Evolutionary conservation across 805 yeast species (phyloP).

Genomic region (Starmera quercuum): DNA sequence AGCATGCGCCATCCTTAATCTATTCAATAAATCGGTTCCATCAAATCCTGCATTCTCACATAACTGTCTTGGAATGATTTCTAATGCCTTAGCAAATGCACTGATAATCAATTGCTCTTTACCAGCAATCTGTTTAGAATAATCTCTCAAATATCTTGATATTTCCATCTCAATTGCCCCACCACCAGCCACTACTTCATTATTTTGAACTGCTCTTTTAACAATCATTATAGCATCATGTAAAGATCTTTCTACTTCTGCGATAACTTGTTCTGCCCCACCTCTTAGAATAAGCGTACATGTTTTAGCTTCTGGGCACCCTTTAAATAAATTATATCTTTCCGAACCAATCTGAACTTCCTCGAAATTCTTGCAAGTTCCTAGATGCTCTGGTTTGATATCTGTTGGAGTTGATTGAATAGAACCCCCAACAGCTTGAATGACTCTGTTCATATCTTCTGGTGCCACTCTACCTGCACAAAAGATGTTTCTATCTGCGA

Average conservation of each 20-base stretch:
- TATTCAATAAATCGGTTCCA: conserved; percentile 88
- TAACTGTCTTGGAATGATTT: conserved; percentile 92
- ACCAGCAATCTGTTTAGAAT: conserved; percentile 84
- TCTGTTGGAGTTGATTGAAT: conserved; percentile 75
- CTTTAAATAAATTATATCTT: conserved; percentile 87
- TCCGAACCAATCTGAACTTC: conserved; percentile 96
- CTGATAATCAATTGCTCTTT: conserved; percentile 90
- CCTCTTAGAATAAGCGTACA: conserved; percentile 93
- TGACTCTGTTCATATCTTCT: conserved; percentile 89
- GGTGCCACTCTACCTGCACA: conserved; percentile 93
- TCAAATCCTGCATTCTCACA: conserved; percentile 99
- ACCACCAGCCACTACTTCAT: conserved; percentile 92
- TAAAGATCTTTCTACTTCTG: conserved; percentile 94
- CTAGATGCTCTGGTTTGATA: conserved; percentile 63
- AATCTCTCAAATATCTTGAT: conserved; percentile 80
- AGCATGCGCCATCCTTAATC: conserved; percentile 88
- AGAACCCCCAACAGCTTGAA: conserved; percentile 89
- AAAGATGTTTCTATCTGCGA: conserved; percentile 92
- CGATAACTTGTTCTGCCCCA: conserved; percentile 96
- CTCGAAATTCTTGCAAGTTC: conserved; percentile 80
- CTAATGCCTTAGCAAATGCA: conserved; percentile 92
- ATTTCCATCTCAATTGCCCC: conserved; percentile 99
- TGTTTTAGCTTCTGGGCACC: conserved; percentile 87
- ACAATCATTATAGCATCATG: conserved; percentile 99
- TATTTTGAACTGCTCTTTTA: conserved; percentile 85